Base-by-base conservation (phyloP, 2,329 filamentous ascomycete species). In the Fusarium beomiforme region DNA sequence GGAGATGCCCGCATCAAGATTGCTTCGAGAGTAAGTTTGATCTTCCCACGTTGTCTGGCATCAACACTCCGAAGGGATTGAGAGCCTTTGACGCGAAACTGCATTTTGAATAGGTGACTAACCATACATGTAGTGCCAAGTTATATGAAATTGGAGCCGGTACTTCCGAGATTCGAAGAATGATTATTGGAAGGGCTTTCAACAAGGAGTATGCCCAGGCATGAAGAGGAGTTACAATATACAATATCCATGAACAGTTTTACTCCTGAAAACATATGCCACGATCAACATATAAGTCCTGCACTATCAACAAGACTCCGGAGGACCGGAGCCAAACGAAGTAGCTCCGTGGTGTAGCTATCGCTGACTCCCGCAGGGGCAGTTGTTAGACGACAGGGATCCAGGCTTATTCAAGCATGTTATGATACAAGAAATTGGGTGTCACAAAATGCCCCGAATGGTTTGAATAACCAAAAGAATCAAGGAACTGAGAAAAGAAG, bases 111-210 rank as follows among this genome's bases (percentile, higher is more conserved):
- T 31, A 69, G 55, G 79, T 82, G 79, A 83, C 76, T 60, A 17
- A 65, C 59, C 12, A 64, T 9, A 21, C 41, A 37, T 34, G 34
- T 69, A 90, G 88, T 81, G 89, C 89, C 37, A 91, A 91, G 80
- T 81, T 99, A 66, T 99, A 99, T 80, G 96, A 98, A 83, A 98
- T 99, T 79, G 96, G 96, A 3, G 96, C 96, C 8, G 96, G 96
- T 9, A 98, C 96, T 6, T 97, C 94, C 66, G 96, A 99, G 83
- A 91, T 99, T 54, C 87, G 96, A 72, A 87, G 95, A 71, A 97
- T 98, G 90, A 94, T 99, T 8, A 97, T 99, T 78, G 95, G 96
- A 31, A 86, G 95, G 72, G 92, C 91, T 2, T 98, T 97, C 75
- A 97, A 97, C 81, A 95, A 92, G 83, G 91, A 97, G 81, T 97